Evolutionary conservation across 1,284 basidiomycete genomes (phyloP), one percentile per base, ranked within the genome.

Genomic region (Moesziomyces sp.): DNA sequence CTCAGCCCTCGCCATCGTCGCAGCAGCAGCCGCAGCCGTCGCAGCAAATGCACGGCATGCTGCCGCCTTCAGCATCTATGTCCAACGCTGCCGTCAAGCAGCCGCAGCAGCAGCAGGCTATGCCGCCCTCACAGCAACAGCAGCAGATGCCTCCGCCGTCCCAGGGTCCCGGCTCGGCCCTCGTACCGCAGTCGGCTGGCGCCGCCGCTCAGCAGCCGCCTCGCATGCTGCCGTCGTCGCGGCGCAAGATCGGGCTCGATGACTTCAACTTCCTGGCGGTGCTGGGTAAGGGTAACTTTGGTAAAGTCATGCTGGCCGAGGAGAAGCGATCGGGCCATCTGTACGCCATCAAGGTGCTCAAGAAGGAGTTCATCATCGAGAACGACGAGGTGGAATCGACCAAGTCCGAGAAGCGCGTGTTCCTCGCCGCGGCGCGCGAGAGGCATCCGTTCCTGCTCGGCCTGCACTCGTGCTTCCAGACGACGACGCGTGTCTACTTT

Each of bases 291-390:
- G 97, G 97, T 83, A 99, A 99, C 86, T 99, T 99, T 81, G 97
- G 97, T 61, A 99, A 99, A 86, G 97, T 99, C 86, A 99, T 99
- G 97, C 87, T 99, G 58, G 97, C 97, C 19, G 97, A 99, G 86
- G 97, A 99, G 87, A 99, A 98, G 89, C 90, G 89, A 81, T 89
- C 90, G 28, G 93, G 90, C 80, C 90, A 89, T 63, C 86, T 99
- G 64, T 99, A 93, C 85, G 97, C 97, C n/a, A 98, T 99, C 88
- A 99, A 99, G 86, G 97, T 99, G 42, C 86, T 99, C 84, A 99
- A 99, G 88, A 99, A 99, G 85, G 97, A 99, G 86, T 99, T 99
- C 83, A 99, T 99, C 85, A 99, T 99, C 78, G 97, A 99, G 84
- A 99, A 99, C 78, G 97, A 99, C 86, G 97, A 99, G 87, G 94